phyloP scores from a whole-genome alignment of 108 stramenopile genomes.

The Aureococcus anophagefferens region DNA sequence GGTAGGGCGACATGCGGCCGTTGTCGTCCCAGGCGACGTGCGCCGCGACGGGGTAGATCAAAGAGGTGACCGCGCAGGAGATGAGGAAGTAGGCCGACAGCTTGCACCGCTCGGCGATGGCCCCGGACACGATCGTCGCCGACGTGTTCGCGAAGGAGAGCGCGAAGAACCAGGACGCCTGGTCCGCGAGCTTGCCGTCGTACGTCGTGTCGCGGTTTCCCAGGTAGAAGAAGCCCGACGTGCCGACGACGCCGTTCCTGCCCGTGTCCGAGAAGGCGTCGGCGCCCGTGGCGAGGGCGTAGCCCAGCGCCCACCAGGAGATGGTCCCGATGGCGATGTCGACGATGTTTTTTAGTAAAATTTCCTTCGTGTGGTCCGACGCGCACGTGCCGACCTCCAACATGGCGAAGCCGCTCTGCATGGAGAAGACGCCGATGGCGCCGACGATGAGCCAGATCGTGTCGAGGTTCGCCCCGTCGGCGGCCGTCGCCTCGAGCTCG shows the following conservation, averaged over 20 bases:
- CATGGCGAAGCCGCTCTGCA: conserved; percentile 73
- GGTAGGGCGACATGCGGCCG: conserved; percentile 54
- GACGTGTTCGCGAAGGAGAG: conserved; percentile 67
- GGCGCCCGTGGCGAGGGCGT: conserved; percentile 65
- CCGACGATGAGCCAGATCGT: conserved; percentile 46
- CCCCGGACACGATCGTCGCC: conserved; percentile 61
- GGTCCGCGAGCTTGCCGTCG: conserved; percentile 34
- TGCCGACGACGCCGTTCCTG: conserved; percentile 38
- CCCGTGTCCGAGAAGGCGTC: conserved; percentile 33
- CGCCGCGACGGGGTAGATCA: conserved; percentile 74
- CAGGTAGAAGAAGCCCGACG: conserved; percentile 38
- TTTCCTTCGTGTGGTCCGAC: conserved; percentile 72
- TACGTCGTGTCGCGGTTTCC: neutral
- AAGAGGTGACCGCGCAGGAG: conserved; percentile 58
- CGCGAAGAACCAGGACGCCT: conserved; percentile 45
- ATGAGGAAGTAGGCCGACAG: conserved; percentile 73
- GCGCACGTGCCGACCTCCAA: conserved; percentile 69
- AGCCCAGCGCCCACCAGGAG: conserved; percentile 62
- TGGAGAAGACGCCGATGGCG: conserved; percentile 61
- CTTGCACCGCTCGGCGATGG: conserved; percentile 64
- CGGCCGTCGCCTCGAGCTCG: neutral
- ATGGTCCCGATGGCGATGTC: conserved; percentile 71
- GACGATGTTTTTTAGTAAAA: conserved; percentile 74
- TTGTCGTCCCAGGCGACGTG: conserved; percentile 62
- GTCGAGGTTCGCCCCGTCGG: neutral